Evolutionary conservation across 2,329 filamentous ascomycete species (phyloP), one percentile per base, ranked within the genome.

Genomic region (Ampelomyces quisqualis): DNA sequence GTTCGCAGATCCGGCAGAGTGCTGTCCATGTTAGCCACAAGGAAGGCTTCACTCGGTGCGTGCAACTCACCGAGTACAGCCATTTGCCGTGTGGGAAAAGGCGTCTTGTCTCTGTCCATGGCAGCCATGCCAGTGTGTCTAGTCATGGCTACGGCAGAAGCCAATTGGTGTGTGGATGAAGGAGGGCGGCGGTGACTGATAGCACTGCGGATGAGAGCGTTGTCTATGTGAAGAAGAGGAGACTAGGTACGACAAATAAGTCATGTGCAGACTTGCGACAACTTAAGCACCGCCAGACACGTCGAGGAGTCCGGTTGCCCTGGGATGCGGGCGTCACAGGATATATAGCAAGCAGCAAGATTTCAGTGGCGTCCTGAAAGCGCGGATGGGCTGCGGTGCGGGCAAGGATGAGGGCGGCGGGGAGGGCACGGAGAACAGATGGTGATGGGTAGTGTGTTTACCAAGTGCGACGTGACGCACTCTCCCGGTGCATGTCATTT

Each of bases 1-100:
- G 93, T 68, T 98, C 93, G 76, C 90, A 96, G 74, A 98, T 91
- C 64, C 93, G 85, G 72, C 90, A 95, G 62, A 95, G 78, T 31
- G 90, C 90, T 94, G 50, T 5, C 13, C 22, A 18, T 11, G 13
- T 34, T 34, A 34, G 43, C 48, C 28, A 43, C 40, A 33, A 32
- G 21, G 14, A n/a, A 20, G 22, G 18, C n/a, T 3, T 5, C 2
- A 4, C 2, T 4, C 4, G 13, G 4, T 15, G 18, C 21, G 11
- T 37, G 17, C 26, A 28, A 39, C 74, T 53, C 69, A 79, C 77
- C 76, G 39, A 80, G 64, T 17, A 80, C 66, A 42, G 76, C 77
- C 55, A 84, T 72, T 58, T 84, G 81, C 53, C 71, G 73, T 26
- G 73, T 70, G 26, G 81, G 81, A 65, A 84, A 84, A 31, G 70